A percentile compares a stretch with the other conserved stretches of the same genome.
These are phyloP conservation scores for Hydrangea macrophylla DNA, from an alignment of 148 eudicot genomes.

Conservation along the genomic window DNA sequence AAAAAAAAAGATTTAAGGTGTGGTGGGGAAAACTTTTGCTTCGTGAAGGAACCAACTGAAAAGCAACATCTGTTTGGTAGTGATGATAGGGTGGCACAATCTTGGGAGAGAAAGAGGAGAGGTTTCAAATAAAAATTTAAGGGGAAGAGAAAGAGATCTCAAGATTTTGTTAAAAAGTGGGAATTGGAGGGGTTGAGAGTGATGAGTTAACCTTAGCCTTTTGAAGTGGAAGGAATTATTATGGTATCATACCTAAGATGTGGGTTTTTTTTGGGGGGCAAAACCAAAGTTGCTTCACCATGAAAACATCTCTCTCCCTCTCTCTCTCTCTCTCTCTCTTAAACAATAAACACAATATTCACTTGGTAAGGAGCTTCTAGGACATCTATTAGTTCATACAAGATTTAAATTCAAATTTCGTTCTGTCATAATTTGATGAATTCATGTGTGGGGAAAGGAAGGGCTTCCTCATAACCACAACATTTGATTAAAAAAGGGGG, in stretches of 20 bases:
- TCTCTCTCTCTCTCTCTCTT: too few relatives aligned
- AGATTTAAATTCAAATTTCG: too few relatives aligned
- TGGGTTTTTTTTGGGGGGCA: constrained; percentile 7
- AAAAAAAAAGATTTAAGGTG: not conserved
- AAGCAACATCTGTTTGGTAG: constrained; percentile 15
- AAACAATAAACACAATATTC: too few relatives aligned
- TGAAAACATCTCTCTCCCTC: too few relatives aligned
- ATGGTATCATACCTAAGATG: constrained; percentile 8
- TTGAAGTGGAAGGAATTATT: constrained; percentile 14
- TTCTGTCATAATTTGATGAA: too few relatives aligned
- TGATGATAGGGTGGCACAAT: constrained; percentile 2
- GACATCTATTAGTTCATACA: too few relatives aligned
- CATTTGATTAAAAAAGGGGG: too few relatives aligned
- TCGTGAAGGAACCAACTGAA: constrained; percentile 6
- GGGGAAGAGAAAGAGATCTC: not conserved
- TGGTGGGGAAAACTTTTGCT: constrained; percentile 17
- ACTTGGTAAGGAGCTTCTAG: too few relatives aligned
- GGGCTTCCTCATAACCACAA: too few relatives aligned
- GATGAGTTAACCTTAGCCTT: not conserved
- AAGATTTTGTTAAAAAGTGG: not conserved
- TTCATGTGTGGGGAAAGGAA: too few relatives aligned
- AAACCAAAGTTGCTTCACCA: constrained; percentile 9
- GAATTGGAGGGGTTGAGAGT: not conserved
- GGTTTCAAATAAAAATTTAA: not conserved
- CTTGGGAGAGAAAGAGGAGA: not conserved